Conservation (phyloP, 805 yeast species). For the Lipomyces lipofer region DNA sequence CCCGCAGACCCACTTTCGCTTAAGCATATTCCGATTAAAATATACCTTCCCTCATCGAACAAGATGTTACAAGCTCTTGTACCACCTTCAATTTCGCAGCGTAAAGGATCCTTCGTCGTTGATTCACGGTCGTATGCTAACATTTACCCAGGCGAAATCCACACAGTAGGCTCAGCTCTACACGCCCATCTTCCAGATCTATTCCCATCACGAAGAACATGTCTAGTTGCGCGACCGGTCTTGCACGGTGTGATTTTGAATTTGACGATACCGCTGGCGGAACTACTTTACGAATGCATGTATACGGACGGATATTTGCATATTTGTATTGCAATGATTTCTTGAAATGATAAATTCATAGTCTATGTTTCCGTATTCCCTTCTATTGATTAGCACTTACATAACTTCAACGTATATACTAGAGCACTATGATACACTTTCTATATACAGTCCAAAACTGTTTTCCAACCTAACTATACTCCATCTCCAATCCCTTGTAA, state of each 20-base stretch:
- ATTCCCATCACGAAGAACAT: constrained; percentile 45
- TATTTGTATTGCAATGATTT: constrained; percentile 46
- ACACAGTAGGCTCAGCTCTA: constrained; percentile 47
- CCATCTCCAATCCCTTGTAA: constrained; percentile 23
- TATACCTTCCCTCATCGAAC: constrained; percentile 42
- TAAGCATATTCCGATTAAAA: constrained; percentile 38
- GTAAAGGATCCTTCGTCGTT: too few relatives aligned
- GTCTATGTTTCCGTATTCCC: not conserved
- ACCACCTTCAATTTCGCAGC: constrained; percentile 21
- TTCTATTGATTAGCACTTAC: too few relatives aligned
- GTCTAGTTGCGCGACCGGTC: constrained; percentile 47
- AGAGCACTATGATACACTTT: too few relatives aligned
- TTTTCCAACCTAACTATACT: too few relatives aligned
- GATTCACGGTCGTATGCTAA: constrained; percentile 17
- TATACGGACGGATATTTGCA: constrained; percentile 70
- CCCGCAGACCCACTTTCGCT: constrained; percentile 28
- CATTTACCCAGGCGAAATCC: constrained; percentile 24
- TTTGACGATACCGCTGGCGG: constrained; percentile 46
- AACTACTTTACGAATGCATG: constrained; percentile 48
- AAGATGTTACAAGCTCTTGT: constrained; percentile 42
- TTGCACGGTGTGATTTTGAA: constrained; percentile 60
- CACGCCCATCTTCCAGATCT: constrained; percentile 47
- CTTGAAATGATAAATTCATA: too few relatives aligned
- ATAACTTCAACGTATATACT: too few relatives aligned
- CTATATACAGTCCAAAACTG: too few relatives aligned